Evolutionary conservation across 768 basidiomycete genomes (phyloP).

Genomic region (Amanita pallidorosea): DNA sequence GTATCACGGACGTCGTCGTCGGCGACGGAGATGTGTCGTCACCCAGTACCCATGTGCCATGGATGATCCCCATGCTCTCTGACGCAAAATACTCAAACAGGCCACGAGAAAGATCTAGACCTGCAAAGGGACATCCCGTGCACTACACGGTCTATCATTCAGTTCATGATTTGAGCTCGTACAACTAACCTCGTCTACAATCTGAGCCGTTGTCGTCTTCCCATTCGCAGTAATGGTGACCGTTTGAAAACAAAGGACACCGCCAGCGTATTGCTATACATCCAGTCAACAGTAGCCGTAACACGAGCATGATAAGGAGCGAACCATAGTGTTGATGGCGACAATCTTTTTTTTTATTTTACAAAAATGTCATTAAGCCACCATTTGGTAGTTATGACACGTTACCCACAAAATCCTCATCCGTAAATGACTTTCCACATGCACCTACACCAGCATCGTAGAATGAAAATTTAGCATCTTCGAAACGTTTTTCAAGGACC

Average conservation of each 20-base stretch:
- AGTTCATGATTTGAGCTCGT: neutral
- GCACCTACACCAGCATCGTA: slow-evolving; percentile 27
- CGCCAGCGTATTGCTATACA: slow-evolving; percentile 48
- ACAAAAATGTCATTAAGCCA: neutral
- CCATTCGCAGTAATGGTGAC: slow-evolving; percentile 57
- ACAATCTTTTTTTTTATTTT: slow-evolving; percentile 36
- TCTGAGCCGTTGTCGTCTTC: slow-evolving; percentile 42
- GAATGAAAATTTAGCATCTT: slow-evolving; percentile 15
- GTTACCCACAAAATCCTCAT: slow-evolving; percentile 27
- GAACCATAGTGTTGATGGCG: slow-evolving; percentile 29
- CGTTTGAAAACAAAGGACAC: slow-evolving; percentile 42
- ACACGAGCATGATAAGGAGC: slow-evolving; percentile 7
- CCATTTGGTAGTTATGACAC: neutral
- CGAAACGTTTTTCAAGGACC: slow-evolving; percentile 11
- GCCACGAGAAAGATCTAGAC: slow-evolving; percentile 51
- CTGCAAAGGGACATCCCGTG: slow-evolving; percentile 44
- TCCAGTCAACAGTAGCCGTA: neutral
- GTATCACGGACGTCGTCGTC: slow-evolving; percentile 8
- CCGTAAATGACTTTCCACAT: slow-evolving; percentile 24
- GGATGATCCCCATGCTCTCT: slow-evolving; percentile 35
- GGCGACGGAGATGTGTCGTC: slow-evolving; percentile 11
- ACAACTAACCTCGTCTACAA: slow-evolving; percentile 48
- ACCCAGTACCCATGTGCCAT: slow-evolving; percentile 43
- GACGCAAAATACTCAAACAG: slow-evolving; percentile 47
- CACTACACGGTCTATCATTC: slow-evolving; percentile 19